Evolutionary conservation across 495 filamentous ascomycete species (phyloP), one percentile per base, ranked within the genome.

Genomic region (Talaromyces ruber): DNA sequence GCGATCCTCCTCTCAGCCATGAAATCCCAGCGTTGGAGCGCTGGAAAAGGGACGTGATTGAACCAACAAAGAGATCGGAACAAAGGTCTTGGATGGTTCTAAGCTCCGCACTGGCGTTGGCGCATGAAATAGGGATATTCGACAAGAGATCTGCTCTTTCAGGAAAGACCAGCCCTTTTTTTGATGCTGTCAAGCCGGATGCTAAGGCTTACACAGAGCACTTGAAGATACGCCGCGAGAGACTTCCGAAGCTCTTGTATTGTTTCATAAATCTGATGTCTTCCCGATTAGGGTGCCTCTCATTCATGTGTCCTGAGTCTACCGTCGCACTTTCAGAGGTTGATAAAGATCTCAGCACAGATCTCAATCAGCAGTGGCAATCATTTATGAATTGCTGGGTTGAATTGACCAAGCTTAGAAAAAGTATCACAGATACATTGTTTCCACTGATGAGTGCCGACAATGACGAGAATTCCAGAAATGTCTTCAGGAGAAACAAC

Each of bases 51-150:
- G 68, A 69, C 59, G 70, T 73, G 9, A 68, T 77, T 25, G 76
- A 79, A 62, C 76, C 74, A 0, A 71, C 74, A 4, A 73, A 70
- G 39, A 65, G 74, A 51, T 71, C 70, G 3, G 76, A 77, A 50
- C 70, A 71, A 4, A 78, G 78, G 74, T 74, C 75, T 1, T 79
- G 75, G 75, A 77, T 77, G 71, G 47, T 69, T 37, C 65, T 79
- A 43, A 70, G 72, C 29, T 69, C 68, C 53, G 74, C 73, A 2
- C 51, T 77, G 22, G 70, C 72, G 4, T 68, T 79, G 9, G 70
- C 73, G 3, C 72, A 79, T 57, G 76, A 77, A 62, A 65, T 77
- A 2, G 72, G 71, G 1, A 61, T 72, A 5, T 76, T 78, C 64
- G 67, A 71, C 37, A 54, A 65, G 25, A 3, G 64, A 28, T 18